Percentiles rank a stretch among this genome's conserved stretches.
Conservation (phyloP, 805 yeast genomes). For the Metschnikowia peoriensis region DNA sequence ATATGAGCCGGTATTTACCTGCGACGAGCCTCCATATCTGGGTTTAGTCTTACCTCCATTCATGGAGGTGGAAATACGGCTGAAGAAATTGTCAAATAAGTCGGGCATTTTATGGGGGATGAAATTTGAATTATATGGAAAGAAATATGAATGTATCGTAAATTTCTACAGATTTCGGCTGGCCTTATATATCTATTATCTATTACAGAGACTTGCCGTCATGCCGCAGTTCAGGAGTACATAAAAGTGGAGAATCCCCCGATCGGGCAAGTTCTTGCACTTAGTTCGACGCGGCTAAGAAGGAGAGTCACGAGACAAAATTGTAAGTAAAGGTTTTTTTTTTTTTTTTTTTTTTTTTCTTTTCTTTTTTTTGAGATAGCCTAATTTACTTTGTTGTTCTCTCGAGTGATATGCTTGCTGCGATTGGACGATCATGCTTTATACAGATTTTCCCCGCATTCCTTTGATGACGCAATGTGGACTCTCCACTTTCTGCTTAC, state of each 20-base stretch:
- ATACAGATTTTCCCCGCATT: too few species aligned
- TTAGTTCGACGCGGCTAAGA: not conserved
- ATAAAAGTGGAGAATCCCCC: not conserved
- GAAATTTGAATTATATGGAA: not conserved
- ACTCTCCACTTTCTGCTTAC: too few species aligned
- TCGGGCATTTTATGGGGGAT: conserved; percentile 27
- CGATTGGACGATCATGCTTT: too few species aligned
- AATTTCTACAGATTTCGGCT: not conserved
- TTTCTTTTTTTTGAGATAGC: not conserved
- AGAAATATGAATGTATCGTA: not conserved
- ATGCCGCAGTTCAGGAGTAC: not conserved
- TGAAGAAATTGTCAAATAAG: conserved; percentile 40
- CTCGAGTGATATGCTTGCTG: too few species aligned
- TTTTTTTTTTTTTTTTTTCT: not conserved
- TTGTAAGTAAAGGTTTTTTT: not conserved
- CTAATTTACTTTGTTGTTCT: not conserved
- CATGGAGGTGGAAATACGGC: conserved; percentile 28
- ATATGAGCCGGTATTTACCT: conserved; percentile 37
- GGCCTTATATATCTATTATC: not conserved
- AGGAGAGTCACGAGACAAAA: not conserved
- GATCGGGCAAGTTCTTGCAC: not conserved
- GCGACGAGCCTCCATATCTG: conserved; percentile 31
- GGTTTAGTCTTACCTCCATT: conserved; percentile 35
- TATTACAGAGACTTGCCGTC: not conserved
- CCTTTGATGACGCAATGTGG: too few species aligned